Percentiles rank a stretch among this genome's conserved stretches.
These are phyloP conservation scores for Leccinum rimulosum DNA, from an alignment of 768 basidiomycete genomes.

Conservation along the genomic window DNA sequence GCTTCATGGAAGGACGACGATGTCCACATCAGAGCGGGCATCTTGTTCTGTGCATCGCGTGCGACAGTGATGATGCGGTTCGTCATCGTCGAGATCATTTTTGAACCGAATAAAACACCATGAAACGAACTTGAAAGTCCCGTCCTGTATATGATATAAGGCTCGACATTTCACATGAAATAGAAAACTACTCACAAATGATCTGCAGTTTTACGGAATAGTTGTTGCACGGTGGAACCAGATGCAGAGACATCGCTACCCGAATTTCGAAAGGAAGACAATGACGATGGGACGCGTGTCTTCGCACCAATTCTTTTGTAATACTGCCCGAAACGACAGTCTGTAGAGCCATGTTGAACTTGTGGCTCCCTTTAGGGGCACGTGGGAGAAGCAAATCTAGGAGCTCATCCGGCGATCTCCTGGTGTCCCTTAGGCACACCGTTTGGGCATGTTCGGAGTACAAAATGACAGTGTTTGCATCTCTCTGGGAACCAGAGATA, in stretches of 20 bases:
- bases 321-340: conserved; percentile 29
- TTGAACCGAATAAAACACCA: conserved; percentile 49
- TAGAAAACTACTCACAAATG: conserved; percentile 36
- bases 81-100: conserved; percentile 25
- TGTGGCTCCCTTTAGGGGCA: conserved; percentile 37
- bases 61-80: conserved; percentile 50
- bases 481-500: conserved; percentile 33
- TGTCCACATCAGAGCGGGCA: conserved; percentile 23
- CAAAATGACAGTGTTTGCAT: conserved; percentile 55
- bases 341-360: conserved; percentile 40
- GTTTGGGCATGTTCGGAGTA: conserved; percentile 32
- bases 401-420: conserved; percentile 42
- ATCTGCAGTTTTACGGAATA: conserved; percentile 37
- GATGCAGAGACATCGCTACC: conserved; percentile 44
- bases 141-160: conserved; percentile 34
- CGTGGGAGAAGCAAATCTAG: conserved; percentile 38
- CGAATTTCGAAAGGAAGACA: conserved; percentile 46
- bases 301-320: conserved; percentile 42
- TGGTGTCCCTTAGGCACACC: conserved; percentile 42
- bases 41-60: conserved; percentile 40
- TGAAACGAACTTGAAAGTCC: conserved; percentile 49
- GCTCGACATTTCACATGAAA: neutral
- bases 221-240: conserved; percentile 32
- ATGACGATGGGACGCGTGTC: conserved; percentile 46
- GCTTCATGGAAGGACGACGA: conserved; percentile 50